A percentile compares a stretch with the other conserved stretches of the same genome.
Conservation (phyloP, 176 grass and related monocot species). For the Aegilops sharonensis region DNA sequence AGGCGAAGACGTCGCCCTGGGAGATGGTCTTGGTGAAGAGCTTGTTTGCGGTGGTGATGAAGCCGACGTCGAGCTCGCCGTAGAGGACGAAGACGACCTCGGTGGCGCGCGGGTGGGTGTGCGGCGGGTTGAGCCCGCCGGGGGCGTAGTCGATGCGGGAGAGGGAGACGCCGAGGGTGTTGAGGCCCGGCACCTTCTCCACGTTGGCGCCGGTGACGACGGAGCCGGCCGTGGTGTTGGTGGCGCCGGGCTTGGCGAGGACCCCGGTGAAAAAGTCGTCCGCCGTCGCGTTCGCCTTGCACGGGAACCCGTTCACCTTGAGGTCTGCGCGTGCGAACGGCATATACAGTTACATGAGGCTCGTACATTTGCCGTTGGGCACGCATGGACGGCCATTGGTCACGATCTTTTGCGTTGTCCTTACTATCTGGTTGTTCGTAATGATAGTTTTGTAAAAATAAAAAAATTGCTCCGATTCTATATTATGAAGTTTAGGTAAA, state of each 20-base stretch:
- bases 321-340: slow-evolving; percentile 33
- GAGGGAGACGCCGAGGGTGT: slow-evolving; percentile 75
- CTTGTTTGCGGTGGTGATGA: slow-evolving; percentile 73
- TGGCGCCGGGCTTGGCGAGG: slow-evolving; percentile 44
- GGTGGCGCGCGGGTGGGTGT: slow-evolving; percentile 93
- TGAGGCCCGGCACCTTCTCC: slow-evolving; percentile 62
- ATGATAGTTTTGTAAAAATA: no score
- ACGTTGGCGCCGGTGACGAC: slow-evolving; percentile 67
- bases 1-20: slow-evolving; percentile 61
- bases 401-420: not conserved
- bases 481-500: no score
- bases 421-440: not conserved
- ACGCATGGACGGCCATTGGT: not conserved
- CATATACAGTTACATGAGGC: not conserved
- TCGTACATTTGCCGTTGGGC: not conserved
- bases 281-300: slow-evolving; percentile 60
- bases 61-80: slow-evolving; percentile 70
- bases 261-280: slow-evolving; percentile 69
- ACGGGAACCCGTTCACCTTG: slow-evolving; percentile 79
- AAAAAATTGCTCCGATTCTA: no score
- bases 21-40: slow-evolving; percentile 63
- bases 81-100: slow-evolving; percentile 85
- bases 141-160: slow-evolving; percentile 79
- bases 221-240: slow-evolving; percentile 45
- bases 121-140: slow-evolving; percentile 77